These are phyloP conservation scores for Turritis glabra DNA, from an alignment of 345 rosid species.

Conservation along the genomic window DNA sequence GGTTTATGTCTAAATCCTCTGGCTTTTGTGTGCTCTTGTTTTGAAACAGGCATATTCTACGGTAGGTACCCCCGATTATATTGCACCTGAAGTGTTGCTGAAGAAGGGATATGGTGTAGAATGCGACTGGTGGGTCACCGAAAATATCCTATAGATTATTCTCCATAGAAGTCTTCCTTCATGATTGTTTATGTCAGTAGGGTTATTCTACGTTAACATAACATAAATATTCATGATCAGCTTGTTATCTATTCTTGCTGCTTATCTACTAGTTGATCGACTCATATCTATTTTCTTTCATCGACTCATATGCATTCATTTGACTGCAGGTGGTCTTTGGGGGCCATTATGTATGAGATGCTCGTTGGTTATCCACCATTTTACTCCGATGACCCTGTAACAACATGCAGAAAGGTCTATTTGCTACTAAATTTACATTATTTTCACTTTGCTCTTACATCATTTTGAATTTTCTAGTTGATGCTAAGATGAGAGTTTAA, in stretches of 20 bases:
- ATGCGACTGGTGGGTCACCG: conserved; percentile 77
- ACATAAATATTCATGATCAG: background rate
- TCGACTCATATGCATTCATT: conserved; percentile 3
- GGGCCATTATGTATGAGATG: conserved; percentile 92
- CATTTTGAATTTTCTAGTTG: background rate
- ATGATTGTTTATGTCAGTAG: background rate
- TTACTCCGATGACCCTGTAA: conserved; percentile 79
- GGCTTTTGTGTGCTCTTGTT: conserved; percentile 21
- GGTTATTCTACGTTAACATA: background rate
- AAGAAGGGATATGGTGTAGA: conserved; percentile 96
- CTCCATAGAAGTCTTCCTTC: background rate
- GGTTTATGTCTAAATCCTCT: background rate
- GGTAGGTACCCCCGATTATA: conserved; percentile 96
- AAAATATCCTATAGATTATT: background rate
- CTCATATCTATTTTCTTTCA: background rate
- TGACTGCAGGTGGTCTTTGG: conserved; percentile 87
- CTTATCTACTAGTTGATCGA: background rate
- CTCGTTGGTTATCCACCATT: conserved; percentile 89
- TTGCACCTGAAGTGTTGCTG: conserved; percentile 91
- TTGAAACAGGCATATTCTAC: conserved; percentile 77
- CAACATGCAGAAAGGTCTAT: conserved; percentile 91
- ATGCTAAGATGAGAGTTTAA: background rate
- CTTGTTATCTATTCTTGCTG: background rate
- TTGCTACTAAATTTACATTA: background rate
- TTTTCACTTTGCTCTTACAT: background rate